Conservation (phyloP, 495 filamentous ascomycete genomes). For the Penicillium parvum region DNA sequence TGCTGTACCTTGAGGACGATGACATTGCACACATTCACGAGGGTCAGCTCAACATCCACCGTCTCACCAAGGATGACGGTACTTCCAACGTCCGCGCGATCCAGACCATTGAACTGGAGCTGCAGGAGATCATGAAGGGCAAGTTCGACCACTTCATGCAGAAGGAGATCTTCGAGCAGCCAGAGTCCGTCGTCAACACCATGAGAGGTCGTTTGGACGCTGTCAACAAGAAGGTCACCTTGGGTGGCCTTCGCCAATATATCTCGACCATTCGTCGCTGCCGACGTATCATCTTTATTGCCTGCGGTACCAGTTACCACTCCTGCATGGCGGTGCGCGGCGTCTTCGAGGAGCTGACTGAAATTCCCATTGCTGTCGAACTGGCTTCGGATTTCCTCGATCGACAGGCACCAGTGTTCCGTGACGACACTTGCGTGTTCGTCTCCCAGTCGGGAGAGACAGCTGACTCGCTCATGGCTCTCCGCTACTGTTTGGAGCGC, state of each 20-base stretch:
- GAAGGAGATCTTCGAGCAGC: slow-evolving; percentile 99
- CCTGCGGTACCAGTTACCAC: slow-evolving; percentile 96
- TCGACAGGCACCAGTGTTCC: slow-evolving; percentile 96
- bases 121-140: slow-evolving; percentile 99
- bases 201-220: slow-evolving; percentile 97
- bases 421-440: slow-evolving; percentile 98
- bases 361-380: slow-evolving; percentile 96
- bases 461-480: slow-evolving; percentile 95
- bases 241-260: slow-evolving; percentile 93
- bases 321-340: slow-evolving; percentile 99
- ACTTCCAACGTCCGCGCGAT: slow-evolving; percentile 95
- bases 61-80: slow-evolving; percentile 92
- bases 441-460: slow-evolving; percentile 99
- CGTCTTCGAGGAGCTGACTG: slow-evolving; percentile 94
- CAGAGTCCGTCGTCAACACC: slow-evolving; percentile 97
- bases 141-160: slow-evolving; percentile 99
- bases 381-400: slow-evolving; percentile 98
- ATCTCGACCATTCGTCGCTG: slow-evolving; percentile 94
- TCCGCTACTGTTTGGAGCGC: slow-evolving; percentile 94
- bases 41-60: slow-evolving; percentile 97
- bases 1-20: slow-evolving; percentile 98
- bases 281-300: slow-evolving; percentile 95
- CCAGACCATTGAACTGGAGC: slow-evolving; percentile 95
- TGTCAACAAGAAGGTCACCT: slow-evolving; percentile 86
- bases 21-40: slow-evolving; percentile 99